These are phyloP conservation scores for Cardamine chenopodiifolia DNA, from an alignment of 345 rosid genomes.

Conservation along the genomic window DNA sequence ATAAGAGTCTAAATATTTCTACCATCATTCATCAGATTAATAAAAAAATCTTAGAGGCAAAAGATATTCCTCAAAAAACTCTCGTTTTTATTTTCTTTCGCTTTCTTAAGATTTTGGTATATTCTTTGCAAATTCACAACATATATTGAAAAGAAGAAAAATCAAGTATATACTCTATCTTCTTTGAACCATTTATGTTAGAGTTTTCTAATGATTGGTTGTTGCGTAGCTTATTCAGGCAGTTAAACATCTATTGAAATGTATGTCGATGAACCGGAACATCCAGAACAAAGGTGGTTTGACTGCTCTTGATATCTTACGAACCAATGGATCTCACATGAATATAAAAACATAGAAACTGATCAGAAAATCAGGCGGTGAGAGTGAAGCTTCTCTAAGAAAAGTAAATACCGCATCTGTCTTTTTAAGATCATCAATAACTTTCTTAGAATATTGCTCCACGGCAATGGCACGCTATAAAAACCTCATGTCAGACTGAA, in stretches of 20 bases:
- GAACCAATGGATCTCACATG: background rate
- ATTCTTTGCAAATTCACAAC: too few relatives aligned
- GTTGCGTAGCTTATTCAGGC: conserved; percentile 1
- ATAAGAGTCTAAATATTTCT: too few relatives aligned
- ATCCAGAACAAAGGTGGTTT: background rate
- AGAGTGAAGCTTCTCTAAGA: background rate
- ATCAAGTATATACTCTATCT: too few relatives aligned
- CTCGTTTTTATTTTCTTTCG: too few relatives aligned
- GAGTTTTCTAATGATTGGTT: background rate
- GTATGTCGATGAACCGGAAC: background rate
- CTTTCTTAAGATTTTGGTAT: too few relatives aligned
- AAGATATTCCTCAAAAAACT: too few relatives aligned
- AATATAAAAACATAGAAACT: background rate
- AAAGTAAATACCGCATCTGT: background rate
- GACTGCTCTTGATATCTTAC: conserved; percentile 11
- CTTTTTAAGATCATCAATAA: background rate
- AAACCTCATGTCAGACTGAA: background rate
- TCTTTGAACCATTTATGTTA: too few relatives aligned
- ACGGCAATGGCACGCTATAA: background rate
- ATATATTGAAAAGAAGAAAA: too few relatives aligned
- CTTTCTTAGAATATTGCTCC: background rate
- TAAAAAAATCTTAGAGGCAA: too few relatives aligned
- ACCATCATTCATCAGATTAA: too few relatives aligned
- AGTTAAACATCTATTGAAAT: conserved; percentile 9
- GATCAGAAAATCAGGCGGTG: background rate